Base-by-base conservation (phyloP, 768 basidiomycete species). In the Rhodotorula graminis region DNA sequence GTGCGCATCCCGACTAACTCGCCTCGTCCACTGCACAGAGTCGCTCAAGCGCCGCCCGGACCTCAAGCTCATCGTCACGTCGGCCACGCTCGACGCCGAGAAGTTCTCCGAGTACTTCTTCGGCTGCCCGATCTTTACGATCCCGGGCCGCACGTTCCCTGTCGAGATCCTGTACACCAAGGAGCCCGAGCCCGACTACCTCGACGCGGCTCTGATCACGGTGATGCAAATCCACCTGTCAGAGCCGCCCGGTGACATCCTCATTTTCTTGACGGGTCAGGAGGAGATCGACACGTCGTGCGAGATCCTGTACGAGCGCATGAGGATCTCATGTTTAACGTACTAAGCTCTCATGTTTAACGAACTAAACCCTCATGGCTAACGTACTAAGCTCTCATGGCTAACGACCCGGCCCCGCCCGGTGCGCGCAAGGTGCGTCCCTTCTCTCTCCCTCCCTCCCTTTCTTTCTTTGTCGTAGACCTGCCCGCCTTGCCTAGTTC, bases 91-190 rank as follows among this genome's bases (percentile, higher is more conserved):
- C 84, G 93, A 98, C 77, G 95, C 96, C 0, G 91, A 95, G 78
- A 97, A 98, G 83, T 99, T 99, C 78, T 91, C 92, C 73, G 92
- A 90, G 78, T 98, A 97, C 82, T 99, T 98, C 72, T 96, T 98
- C 79, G 87, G 88, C 64, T 96, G 96, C 1, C 96, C 96, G 3
- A 89, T 93, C 55, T 99, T 98, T 59, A 40, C 76, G 94, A 93
- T 99, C 56, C 96, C 96, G 73, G 96, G 96, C 76, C 91, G 96
- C 73, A 88, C 91, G 78, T 99, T 91, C 81, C 93, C 96, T 21
- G 96, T 99, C 71, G 96, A 98, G 79, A 93, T 98, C 68, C 93
- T 95, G 80, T 99, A 98, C 81, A 99, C 96, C 16, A 93, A 95
- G 33, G 96, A 98, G 81, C 96, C 96, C 15, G 96, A 99, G 84